These are phyloP conservation scores for Fusarium sambucinum DNA, from an alignment of 2,329 filamentous ascomycete species.

Conservation along the genomic window DNA sequence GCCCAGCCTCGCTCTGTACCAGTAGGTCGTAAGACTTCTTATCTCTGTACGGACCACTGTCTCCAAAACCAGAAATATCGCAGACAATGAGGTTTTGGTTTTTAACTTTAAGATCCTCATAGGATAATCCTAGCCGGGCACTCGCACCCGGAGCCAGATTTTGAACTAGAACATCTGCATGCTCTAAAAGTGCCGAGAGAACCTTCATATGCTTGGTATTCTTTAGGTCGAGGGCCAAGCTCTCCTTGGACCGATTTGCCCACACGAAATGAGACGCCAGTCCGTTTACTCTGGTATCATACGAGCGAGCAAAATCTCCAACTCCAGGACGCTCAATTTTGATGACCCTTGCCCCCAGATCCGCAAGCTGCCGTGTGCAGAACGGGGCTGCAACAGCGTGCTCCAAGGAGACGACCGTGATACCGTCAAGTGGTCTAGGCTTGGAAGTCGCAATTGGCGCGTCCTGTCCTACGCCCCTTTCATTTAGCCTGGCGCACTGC, in stretches of 20 bases:
- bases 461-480: too few species aligned
- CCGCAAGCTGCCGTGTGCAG: slow-evolving; percentile 66
- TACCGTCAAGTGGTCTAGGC: slow-evolving; percentile 51
- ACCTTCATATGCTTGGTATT: slow-evolving; percentile 56
- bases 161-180: slow-evolving; percentile 65
- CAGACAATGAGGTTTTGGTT: slow-evolving; percentile 64
- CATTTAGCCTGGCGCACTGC: too few species aligned
- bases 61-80: slow-evolving; percentile 66
- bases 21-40: slow-evolving; percentile 69
- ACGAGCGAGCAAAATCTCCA: slow-evolving; percentile 65
- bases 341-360: slow-evolving; percentile 66
- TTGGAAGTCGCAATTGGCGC: too few species aligned
- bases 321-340: slow-evolving; percentile 65
- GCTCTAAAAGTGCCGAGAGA: too few species aligned
- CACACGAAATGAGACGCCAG: slow-evolving; percentile 67
- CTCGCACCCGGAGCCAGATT: slow-evolving; percentile 65
- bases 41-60: slow-evolving; percentile 62
- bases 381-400: slow-evolving; percentile 68
- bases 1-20: slow-evolving; percentile 66
- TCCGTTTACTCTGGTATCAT: slow-evolving; percentile 63
- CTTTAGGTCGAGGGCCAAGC: slow-evolving; percentile 64
- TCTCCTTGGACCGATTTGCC: slow-evolving; percentile 67
- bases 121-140: slow-evolving; percentile 61
- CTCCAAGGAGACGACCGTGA: slow-evolving; percentile 65
- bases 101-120: slow-evolving; percentile 56